These are phyloP conservation scores for Macroventuria anomochaeta DNA, from an alignment of 2,329 filamentous ascomycete genomes.

Conservation along the genomic window DNA sequence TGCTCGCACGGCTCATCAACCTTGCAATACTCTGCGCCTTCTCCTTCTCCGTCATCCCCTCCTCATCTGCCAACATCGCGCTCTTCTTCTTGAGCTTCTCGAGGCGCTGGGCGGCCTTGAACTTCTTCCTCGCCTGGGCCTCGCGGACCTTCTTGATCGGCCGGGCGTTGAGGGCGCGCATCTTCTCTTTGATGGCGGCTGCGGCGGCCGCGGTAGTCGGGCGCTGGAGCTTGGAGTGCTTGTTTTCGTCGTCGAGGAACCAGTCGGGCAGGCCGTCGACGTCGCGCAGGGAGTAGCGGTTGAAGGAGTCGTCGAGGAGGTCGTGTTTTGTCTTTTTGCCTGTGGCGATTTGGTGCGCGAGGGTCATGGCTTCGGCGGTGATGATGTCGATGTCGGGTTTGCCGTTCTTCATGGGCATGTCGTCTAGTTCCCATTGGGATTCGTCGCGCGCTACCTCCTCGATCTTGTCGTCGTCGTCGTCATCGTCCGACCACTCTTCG, in stretches of 20 bases:
- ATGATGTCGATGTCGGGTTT: conserved; percentile 92
- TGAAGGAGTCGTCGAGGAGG: conserved; percentile 89
- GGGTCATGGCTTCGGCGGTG: conserved; percentile 98
- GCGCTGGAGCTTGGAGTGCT: conserved; percentile 81
- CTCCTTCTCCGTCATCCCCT: conserved; percentile 93
- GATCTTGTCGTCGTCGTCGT: conserved; percentile 58
- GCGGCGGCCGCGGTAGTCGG: conserved; percentile 93
- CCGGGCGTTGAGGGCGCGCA: conserved; percentile 88
- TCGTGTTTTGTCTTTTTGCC: conserved; percentile 82
- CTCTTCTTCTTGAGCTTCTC: conserved; percentile 98
- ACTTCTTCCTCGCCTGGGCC: conserved; percentile 95
- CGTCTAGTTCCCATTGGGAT: conserved; percentile 70
- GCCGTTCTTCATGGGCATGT: conserved; percentile 68
- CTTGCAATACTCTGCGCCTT: conserved; percentile 85
- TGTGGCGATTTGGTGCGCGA: conserved; percentile 89
- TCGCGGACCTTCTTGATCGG: conserved; percentile 99
- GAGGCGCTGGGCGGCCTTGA: conserved; percentile 86
- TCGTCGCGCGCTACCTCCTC: conserved; percentile 67
- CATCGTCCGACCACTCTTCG: conserved; percentile 46
- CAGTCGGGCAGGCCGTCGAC: conserved; percentile 92
- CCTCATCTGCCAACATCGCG: conserved; percentile 85
- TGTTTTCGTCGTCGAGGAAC: conserved; percentile 92
- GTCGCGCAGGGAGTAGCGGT: conserved; percentile 90
- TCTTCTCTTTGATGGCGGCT: conserved; percentile 90
- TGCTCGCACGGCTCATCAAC: conserved; percentile 79